Evolutionary conservation across 352 stramenopile species (phyloP), one percentile per base, ranked within the genome.

Genomic region (Globisporangium parvum): DNA sequence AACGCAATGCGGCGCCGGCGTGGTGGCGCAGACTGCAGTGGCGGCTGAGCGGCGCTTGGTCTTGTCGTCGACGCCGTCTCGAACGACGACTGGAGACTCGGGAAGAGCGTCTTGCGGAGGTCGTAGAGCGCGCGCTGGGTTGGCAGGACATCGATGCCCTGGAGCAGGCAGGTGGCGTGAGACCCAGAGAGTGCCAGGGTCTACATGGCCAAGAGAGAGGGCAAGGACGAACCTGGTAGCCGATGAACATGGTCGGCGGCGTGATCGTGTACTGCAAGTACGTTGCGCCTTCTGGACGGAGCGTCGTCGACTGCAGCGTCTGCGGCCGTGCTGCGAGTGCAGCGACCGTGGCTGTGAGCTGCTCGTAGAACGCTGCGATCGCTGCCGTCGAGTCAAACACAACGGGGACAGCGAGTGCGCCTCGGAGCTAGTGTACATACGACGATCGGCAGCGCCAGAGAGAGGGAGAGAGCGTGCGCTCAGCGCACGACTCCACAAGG

Each of bases 251-350:
- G 0, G 77, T 83, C 17, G 75, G 52, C 11, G 75, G 77, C 1
- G 77, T 88, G 57, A 88, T 86, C 5, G 75, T 86, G 55, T 80
- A 86, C 24, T 58, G 60, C 20, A 86, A 52, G 49, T 83, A 71
- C 17, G 56, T 66, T 8, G 71, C 65, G 14, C 60, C 40, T 55
- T 85, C 67, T 9, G 71, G 71, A 12, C 67, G 68, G 50, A 67
- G 23, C 28, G 1, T n/a, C n/a, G n/a, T n/a, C n/a, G n/a, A 51
- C 35, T 66, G 33, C 5, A 41, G 46, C 47, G 70, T 50, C 63
- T 62, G 17, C n/a, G 55, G n/a, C n/a, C 47, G 48, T 11, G 42
- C 33, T 24, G 24, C 42, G 6, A 71, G 50, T 4, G 46, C 54
- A 3, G 18, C 18, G 45, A 71, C 60, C 2, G 49, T 60, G 18